Conservation (phyloP, 441 rosid species). For the Hypseocharis bilobata region DNA sequence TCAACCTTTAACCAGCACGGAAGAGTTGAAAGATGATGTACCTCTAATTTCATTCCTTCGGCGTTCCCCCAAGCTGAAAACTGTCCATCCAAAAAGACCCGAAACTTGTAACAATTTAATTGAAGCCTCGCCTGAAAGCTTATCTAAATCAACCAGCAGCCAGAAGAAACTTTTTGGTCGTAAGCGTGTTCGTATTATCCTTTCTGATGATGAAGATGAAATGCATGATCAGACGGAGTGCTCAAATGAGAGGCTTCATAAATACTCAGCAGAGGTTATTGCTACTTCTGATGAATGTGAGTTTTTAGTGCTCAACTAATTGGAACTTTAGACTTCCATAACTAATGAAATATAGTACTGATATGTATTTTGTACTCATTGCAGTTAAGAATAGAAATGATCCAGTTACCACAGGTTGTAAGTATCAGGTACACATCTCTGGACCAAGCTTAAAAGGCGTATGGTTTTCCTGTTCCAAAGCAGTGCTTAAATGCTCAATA, state of each 20-base stretch:
- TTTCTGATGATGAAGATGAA: slow-evolving; percentile 88
- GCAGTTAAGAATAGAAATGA: slow-evolving; percentile 32
- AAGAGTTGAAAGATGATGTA: slow-evolving; percentile 42
- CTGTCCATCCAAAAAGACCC: slow-evolving; percentile 19
- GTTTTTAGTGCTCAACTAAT: slow-evolving; percentile 22
- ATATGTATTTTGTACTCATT: slow-evolving; percentile 22
- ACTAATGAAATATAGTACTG: slow-evolving; percentile 15
- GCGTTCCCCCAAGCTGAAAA: slow-evolving; percentile 28
- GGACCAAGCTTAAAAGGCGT: slow-evolving; percentile 5
- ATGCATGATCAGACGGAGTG: slow-evolving; percentile 32
- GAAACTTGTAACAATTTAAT: slow-evolving; percentile 26
- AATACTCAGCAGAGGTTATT: slow-evolving; percentile 29
- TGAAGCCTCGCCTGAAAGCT: slow-evolving; percentile 28
- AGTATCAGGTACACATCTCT: slow-evolving; percentile 31
- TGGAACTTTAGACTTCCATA: slow-evolving; percentile 17
- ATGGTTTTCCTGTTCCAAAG: slow-evolving; percentile 16
- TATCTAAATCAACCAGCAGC: slow-evolving; percentile 35
- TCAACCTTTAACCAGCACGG: slow-evolving; percentile 28
- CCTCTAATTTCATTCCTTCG: slow-evolving; percentile 53
- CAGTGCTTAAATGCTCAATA: slow-evolving; percentile 11
- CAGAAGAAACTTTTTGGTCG: slow-evolving; percentile 49
- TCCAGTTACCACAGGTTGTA: slow-evolving; percentile 18
- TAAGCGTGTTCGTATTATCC: slow-evolving; percentile 57
- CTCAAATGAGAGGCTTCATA: slow-evolving; percentile 27
- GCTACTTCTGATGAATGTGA: slow-evolving; percentile 49